phyloP scores from a whole-genome alignment of 257 asterid genomes.

The Striga asiatica region DNA sequence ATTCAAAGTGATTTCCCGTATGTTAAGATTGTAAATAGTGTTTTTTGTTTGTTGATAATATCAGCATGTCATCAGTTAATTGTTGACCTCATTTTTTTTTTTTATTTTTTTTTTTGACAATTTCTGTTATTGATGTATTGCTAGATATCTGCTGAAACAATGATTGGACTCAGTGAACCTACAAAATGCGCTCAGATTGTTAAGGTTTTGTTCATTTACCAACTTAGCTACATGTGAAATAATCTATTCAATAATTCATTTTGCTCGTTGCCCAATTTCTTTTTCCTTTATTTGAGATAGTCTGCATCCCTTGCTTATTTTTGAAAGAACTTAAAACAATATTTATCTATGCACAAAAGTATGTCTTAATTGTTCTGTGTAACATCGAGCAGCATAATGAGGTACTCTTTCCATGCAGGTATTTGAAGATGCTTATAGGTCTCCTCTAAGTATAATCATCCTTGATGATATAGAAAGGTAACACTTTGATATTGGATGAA shows the following conservation, averaged over 20 bases:
- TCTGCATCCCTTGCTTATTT: slow-evolving; percentile 10
- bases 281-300: slow-evolving; percentile 5
- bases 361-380: too few species aligned
- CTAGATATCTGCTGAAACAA: slow-evolving; percentile 94
- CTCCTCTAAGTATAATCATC: slow-evolving; percentile 81
- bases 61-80: slow-evolving; percentile 1
- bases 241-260: not conserved
- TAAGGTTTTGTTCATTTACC: slow-evolving; percentile 43
- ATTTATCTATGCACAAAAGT: too few species aligned
- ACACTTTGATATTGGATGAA: slow-evolving; percentile 15
- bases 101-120: too few species aligned
- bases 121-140: slow-evolving; percentile 12
- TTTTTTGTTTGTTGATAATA: not conserved
- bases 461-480: slow-evolving; percentile 98
- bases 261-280: slow-evolving; percentile 1
- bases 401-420: slow-evolving; percentile 45
- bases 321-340: not conserved
- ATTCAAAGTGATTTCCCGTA: slow-evolving; percentile 88
- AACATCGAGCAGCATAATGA: slow-evolving; percentile 11
- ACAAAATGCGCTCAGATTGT: slow-evolving; percentile 89
- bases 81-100: slow-evolving; percentile 13
- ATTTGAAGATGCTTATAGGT: slow-evolving; percentile 93
- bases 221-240: slow-evolving; percentile 6
- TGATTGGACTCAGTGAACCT: slow-evolving; percentile 95
- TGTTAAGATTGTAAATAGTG: slow-evolving; percentile 82